Evolutionary conservation across 192 early-diverging fungal genomes (phyloP), one percentile per base, ranked within the genome.

Genomic region (Coemansia sp.): DNA sequence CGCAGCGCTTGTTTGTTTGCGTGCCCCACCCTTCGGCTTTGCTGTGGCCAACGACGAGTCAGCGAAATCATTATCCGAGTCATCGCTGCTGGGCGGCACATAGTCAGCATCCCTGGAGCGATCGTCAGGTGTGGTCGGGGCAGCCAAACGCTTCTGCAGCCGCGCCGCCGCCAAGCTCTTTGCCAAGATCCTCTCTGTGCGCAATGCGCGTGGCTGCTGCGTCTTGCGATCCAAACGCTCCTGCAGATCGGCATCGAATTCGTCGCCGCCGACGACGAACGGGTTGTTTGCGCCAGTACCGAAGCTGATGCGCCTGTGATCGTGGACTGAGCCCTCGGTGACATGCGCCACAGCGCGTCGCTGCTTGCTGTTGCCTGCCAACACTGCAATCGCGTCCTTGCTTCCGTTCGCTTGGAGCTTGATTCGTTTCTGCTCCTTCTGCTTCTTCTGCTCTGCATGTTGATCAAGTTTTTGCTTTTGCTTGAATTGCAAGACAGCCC

Each of bases 311-410:
- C 78, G 78, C n/a, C 67, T 70, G 23, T 53, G 24, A 64, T 81
- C 78, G 51, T 81, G 78, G 16, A 81, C 78, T 0, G 78, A 81
- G 23, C 78, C 78, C 57, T 76, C 78, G 10, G 78, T 81, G 0
- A 71, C 56, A 14, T 53, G 10, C 12, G 51, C 7, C 4, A 26
- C 21, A 8, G 51, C 4, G 23, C 51, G 21, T 46, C 48, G 46
- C 39, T 53, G 51, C 51, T 49, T 49, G 8, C n/a, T 49, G n/a
- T 16, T 49, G 46, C 20, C 46, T 49, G 46, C 15, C 46, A 21
- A 49, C 33, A 5, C 38, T 34, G 14, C 0, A 24, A 2, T 0
- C 7, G 35, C 15, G 35, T 36, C 16, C 15, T 38, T 34, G 51
- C 11, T 53, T 53, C 7, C 24, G 44, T 36, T 38, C 18, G 48